Evolutionary conservation across 164 flowering plant species (phyloP), one percentile per base, ranked within the genome.

Genomic region (Berberis vulgaris): DNA sequence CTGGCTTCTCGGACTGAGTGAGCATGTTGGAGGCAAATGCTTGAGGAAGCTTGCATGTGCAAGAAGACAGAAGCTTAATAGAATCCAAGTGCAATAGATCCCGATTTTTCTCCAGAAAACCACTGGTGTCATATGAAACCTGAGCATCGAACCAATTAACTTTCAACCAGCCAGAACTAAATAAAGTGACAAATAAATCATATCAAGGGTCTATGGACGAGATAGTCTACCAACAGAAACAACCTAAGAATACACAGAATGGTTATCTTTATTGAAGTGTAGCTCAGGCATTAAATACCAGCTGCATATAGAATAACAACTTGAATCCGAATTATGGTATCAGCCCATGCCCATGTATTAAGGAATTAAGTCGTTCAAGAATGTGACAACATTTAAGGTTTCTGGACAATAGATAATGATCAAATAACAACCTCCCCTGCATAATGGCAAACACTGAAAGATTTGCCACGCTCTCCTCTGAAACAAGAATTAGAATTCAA

Each of bases 51-150:
- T 69, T 79, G 76, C 83, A 82, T 2, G 79, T 80, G 80, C 97
- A 89, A 47, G 94, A 83, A 49, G 97, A 89, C 41, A 95, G 75
- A 67, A 95, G 92, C 59, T 88, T 82, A 71, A 95, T 89, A 26
- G 96, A 86, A 76, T 91, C 92, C 71, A 85, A 73, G 67, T 89
- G 97, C 70, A 95, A 70, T 59, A 91, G 79, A 76, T 95, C 99
- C 57, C 98, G 80, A 76, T 95, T 95, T 77, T 95, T 95, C 80
- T 91, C 98, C 66, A 95, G 74, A 81, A 95, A 95, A 47, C 97
- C 98, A 58, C 80, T 83, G 5, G 99, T 89, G 61, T 95, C 92
- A 72, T 95, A 95, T 4, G 79, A 78, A 71, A 95, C 99, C 99
- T 95, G 82, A 72, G 43, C 41, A 45, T 46, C 70, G 60, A 49